A percentile compares a stretch with the other conserved stretches of the same genome.
phyloP scores from a whole-genome alignment of 2,329 filamentous ascomycete genomes.

The Aspergillus sp. region DNA sequence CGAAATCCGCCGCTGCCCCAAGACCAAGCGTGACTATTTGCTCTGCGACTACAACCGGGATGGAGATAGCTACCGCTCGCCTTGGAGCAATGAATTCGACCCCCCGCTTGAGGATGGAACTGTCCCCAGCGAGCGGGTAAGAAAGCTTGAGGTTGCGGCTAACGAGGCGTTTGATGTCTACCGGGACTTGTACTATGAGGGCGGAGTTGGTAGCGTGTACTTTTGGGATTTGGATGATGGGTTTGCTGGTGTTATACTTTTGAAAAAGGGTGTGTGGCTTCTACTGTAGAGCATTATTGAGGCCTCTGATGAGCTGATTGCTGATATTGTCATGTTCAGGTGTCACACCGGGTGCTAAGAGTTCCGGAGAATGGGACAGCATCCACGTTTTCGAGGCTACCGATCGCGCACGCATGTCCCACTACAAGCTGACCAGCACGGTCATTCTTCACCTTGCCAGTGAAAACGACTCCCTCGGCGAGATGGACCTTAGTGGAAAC shows the following conservation, averaged over 20 bases:
- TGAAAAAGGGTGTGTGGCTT: constrained; percentile 76
- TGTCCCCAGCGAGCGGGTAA: constrained; percentile 81
- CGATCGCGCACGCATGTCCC: constrained; percentile 82
- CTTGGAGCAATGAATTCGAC: constrained; percentile 99
- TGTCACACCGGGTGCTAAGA: constrained; percentile 61
- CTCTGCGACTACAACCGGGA: constrained; percentile 99
- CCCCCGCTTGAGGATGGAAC: constrained; percentile 84
- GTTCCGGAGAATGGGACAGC: constrained; percentile 87
- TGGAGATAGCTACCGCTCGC: constrained; percentile 93
- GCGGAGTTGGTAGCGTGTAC: constrained; percentile 92
- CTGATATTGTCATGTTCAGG: constrained; percentile 38
- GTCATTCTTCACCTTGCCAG: constrained; percentile 86
- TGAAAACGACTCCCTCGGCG: constrained; percentile 63
- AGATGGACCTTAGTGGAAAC: constrained; percentile 90
- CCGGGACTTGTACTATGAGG: constrained; percentile 86
- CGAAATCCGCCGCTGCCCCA: constrained; percentile 75
- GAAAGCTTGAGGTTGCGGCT: constrained; percentile 88
- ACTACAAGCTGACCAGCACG: constrained; percentile 97
- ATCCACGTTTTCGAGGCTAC: constrained; percentile 98
- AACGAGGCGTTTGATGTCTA: constrained; percentile 98
- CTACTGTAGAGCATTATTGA: background rate
- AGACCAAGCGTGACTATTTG: constrained; percentile 89
- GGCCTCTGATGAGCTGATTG: background rate
- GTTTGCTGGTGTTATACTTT: constrained; percentile 88
- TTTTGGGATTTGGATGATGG: constrained; percentile 98